These are phyloP conservation scores for Suillus hirtellus DNA, from an alignment of 768 basidiomycete genomes.

Conservation along the genomic window DNA sequence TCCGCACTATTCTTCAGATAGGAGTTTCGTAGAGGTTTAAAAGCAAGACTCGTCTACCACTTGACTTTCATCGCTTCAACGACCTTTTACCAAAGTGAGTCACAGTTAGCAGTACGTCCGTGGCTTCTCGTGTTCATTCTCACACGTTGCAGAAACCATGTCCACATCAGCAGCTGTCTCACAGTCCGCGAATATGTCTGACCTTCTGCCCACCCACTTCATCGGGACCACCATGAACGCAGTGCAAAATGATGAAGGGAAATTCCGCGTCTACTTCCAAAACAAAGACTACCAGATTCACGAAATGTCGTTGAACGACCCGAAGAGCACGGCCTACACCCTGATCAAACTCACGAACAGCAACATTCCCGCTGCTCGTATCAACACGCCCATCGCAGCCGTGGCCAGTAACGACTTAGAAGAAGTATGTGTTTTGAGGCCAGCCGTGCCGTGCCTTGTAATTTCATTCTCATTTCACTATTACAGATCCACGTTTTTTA, in stretches of 20 bases:
- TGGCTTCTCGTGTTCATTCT: not conserved
- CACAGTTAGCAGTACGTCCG: not conserved
- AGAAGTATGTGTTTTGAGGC: not conserved
- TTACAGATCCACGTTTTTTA: not conserved
- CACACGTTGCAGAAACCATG: not conserved
- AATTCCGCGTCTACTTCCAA: not conserved
- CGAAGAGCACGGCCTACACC: not conserved
- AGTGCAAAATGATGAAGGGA: not conserved
- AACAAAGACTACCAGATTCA: not conserved
- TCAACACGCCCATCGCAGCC: constrained; percentile 3
- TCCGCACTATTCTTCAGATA: not conserved
- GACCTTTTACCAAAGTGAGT: not conserved
- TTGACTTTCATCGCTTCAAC: not conserved
- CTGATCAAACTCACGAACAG: not conserved
- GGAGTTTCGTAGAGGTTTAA: not conserved
- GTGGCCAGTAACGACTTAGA: not conserved
- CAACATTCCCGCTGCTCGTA: not conserved
- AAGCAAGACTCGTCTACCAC: not conserved
- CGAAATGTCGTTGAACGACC: not conserved
- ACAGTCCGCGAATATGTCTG: not conserved
- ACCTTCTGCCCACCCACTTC: constrained; percentile 1
- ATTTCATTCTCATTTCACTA: not conserved
- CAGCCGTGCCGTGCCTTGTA: too few species aligned
- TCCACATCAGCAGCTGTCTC: not conserved
- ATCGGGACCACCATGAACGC: not conserved